Base-by-base conservation (phyloP, 1,139 yeast genomes). In the Williopsis jadinii region DNA sequence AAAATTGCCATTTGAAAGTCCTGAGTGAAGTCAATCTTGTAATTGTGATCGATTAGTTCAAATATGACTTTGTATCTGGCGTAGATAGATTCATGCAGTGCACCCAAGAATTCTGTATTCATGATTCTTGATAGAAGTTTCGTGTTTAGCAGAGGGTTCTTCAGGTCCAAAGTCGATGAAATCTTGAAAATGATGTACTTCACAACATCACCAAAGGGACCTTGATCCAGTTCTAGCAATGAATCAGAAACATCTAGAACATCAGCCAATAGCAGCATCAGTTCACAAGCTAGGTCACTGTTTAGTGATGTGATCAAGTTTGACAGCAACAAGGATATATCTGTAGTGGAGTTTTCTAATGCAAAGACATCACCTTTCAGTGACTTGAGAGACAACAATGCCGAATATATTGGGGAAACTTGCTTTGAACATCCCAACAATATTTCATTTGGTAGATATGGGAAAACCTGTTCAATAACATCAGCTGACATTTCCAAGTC, bases 21-120 rank as follows among this genome's bases (percentile, higher is more conserved):
- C 10, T 35, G 40, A 8, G 11, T 28, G 37, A 44, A 49, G 28
- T 53, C 45, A 2, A 37, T 42, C 28, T 48, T 50, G 28, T 42
- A 36, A 38, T 53, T 53, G 31, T 55, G 56, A 33, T 55, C 58
- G 36, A 53, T 43, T 5, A 50, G 35, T 35, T 55, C 59, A 41
- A 55, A 49, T 3, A 49, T 28, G 5, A 53, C 43, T 40, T 49
- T 49, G 40, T 43, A 53, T 28, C 55, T 41, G 5, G 54, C 51
- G 26, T 41, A 35, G 5, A 34, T 41, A 1, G 54, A 48, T 4
- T 40, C 34, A 11, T 41, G 40, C n/a, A 55, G 32, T 1, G 46
- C 49, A 14, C 33, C 39, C 0, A 42, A 8, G 32, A 49, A 37
- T 14, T 46, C 49, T 8, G 44, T 40, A 11, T 38, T 39, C 11